Percentiles rank a stretch among this genome's conserved stretches.
Evolutionary conservation across 495 filamentous ascomycete species (phyloP).

Genomic region (Penicillium manginii): DNA sequence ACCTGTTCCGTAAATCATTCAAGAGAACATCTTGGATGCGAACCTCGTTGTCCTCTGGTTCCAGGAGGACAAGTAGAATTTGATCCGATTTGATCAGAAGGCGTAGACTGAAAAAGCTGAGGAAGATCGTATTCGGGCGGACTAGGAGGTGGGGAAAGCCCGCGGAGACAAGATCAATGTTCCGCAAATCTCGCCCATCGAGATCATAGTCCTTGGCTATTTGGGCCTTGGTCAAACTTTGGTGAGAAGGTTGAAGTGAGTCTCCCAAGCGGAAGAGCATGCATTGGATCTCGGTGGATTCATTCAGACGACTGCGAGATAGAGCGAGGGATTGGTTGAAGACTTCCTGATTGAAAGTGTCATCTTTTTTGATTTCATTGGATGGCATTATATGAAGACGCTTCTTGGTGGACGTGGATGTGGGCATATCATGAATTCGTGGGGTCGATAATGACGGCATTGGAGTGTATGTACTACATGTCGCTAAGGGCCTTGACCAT

Average conservation of each 20-base stretch:
- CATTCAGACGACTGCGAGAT: conserved; percentile 29
- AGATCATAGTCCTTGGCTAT: conserved; percentile 26
- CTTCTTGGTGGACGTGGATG: neutral
- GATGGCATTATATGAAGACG: neutral
- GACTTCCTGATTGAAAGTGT: conserved; percentile 20
- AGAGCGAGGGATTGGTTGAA: conserved; percentile 24
- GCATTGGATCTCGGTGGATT: conserved; percentile 21
- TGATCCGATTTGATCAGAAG: conserved; percentile 33
- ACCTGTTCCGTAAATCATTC: conserved; percentile 57
- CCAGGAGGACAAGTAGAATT: conserved; percentile 27
- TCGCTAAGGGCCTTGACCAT: neutral
- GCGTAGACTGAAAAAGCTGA: conserved; percentile 36
- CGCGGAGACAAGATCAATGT: conserved; percentile 32
- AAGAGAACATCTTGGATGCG: conserved; percentile 30
- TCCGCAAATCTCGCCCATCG: conserved; percentile 32
- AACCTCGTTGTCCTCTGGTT: conserved; percentile 14
- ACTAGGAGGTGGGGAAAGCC: conserved; percentile 38
- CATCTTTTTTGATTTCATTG: neutral
- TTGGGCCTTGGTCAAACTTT: conserved; percentile 25
- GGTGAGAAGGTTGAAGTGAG: conserved; percentile 4
- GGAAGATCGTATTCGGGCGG: conserved; percentile 31
- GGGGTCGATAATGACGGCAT: neutral
- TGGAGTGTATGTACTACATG: neutral
- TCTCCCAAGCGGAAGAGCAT: conserved; percentile 17
- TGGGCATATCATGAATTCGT: no score